These are phyloP conservation scores for Podospora sp. DNA, from an alignment of 495 filamentous ascomycete genomes.

Conservation along the genomic window DNA sequence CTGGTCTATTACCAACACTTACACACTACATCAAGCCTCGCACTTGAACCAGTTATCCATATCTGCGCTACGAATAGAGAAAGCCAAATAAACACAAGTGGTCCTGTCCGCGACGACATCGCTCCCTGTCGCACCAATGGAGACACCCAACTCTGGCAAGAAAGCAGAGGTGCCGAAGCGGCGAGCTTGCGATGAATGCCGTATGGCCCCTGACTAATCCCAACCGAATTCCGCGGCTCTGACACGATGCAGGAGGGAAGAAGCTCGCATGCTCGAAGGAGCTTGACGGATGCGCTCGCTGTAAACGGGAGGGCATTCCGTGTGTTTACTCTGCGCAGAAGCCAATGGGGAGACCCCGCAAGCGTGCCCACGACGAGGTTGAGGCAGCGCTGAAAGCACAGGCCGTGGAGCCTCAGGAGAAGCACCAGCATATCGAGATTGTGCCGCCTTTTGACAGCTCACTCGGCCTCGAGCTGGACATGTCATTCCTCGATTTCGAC, in stretches of 20 bases:
- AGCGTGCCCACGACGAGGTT: conserved; percentile 50
- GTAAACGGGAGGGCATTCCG: conserved; percentile 53
- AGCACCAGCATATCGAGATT: conserved; percentile 8
- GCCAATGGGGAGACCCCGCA: conserved; percentile 63
- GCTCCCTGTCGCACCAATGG: neutral
- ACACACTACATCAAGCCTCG: neutral
- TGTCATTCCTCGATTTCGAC: conserved; percentile 40
- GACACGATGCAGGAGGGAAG: conserved; percentile 48
- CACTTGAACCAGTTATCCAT: neutral
- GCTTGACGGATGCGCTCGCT: conserved; percentile 57
- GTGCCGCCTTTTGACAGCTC: conserved; percentile 28
- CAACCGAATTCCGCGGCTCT: neutral
- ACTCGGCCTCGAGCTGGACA: conserved; percentile 35
- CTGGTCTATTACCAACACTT: no score
- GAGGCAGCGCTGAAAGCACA: neutral
- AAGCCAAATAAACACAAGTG: neutral
- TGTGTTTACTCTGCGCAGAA: conserved; percentile 65
- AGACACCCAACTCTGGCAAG: neutral
- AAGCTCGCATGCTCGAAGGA: conserved; percentile 67
- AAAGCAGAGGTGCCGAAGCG: conserved; percentile 41
- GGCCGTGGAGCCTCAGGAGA: neutral
- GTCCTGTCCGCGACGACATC: neutral
- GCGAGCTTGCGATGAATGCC: conserved; percentile 65
- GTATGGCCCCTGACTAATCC: conserved; percentile 40
- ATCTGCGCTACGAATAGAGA: neutral